Evolutionary conservation across 768 basidiomycete genomes (phyloP).

Genomic region (Neoboletus subvelutipes): DNA sequence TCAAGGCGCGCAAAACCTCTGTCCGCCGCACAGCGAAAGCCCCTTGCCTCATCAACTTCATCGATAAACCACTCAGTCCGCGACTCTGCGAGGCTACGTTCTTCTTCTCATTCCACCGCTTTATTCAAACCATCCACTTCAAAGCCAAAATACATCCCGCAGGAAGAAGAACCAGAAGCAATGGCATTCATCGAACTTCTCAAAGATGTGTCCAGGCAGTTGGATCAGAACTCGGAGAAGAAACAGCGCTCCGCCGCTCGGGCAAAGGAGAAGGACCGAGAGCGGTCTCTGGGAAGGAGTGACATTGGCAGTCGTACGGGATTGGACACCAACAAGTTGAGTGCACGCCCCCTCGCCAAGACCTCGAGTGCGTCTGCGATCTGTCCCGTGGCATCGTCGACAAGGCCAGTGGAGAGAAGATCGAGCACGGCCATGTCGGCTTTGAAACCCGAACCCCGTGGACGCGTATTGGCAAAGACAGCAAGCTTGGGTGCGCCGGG

Average conservation of each 20-base stretch:
- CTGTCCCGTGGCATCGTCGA: background rate
- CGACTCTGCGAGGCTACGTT: constrained; percentile 14
- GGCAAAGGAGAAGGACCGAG: constrained; percentile 11
- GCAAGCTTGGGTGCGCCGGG: background rate
- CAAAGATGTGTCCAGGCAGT: constrained; percentile 18
- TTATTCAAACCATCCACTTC: background rate
- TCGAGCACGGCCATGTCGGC: background rate
- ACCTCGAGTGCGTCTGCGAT: constrained; percentile 19
- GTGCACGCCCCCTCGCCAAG: constrained; percentile 11
- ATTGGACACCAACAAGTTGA: background rate
- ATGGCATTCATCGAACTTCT: constrained; percentile 25
- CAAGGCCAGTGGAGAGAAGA: background rate
- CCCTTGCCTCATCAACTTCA: constrained; percentile 23
- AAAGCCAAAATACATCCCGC: constrained; percentile 1
- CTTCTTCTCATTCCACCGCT: constrained; percentile 17
- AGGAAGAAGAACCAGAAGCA: constrained; percentile 26
- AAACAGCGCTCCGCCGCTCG: constrained; percentile 23
- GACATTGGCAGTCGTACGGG: background rate
- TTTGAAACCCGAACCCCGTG: background rate
- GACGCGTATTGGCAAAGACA: constrained; percentile 9
- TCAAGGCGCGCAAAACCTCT: constrained; percentile 9
- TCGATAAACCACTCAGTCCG: constrained; percentile 14
- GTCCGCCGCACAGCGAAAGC: constrained; percentile 11
- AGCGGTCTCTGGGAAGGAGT: background rate
- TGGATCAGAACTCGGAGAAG: constrained; percentile 27